Percentiles rank a stretch among this genome's conserved stretches.
These are phyloP conservation scores for Starmerella geochares DNA, from an alignment of 805 yeast genomes.

Conservation along the genomic window DNA sequence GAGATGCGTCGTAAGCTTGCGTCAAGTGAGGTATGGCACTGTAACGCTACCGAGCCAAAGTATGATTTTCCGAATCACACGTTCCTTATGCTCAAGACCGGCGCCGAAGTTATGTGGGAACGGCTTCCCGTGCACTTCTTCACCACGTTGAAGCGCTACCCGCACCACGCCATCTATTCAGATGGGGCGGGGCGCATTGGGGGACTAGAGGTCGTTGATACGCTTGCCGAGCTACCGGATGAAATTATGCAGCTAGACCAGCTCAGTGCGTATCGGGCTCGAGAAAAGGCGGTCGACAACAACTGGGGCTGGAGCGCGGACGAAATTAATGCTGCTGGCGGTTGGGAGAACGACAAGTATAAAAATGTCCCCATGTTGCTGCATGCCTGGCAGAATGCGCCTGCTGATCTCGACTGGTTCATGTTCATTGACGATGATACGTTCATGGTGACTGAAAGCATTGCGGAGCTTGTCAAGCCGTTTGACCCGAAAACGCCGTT, in stretches of 20 bases:
- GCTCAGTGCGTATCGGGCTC: conserved; percentile 26
- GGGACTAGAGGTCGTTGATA: conserved; percentile 32
- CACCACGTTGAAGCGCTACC: conserved; percentile 30
- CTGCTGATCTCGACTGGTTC: conserved; percentile 30
- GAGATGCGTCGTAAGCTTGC: neutral
- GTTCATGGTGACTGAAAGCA: conserved; percentile 28
- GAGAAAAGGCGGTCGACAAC: conserved; percentile 23
- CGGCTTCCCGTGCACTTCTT: conserved; percentile 30
- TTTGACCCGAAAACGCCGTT: conserved; percentile 23
- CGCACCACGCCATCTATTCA: conserved; percentile 31
- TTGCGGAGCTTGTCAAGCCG: conserved; percentile 23
- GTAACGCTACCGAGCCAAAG: neutral
- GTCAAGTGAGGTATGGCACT: neutral
- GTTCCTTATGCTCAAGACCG: neutral
- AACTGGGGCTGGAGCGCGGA: conserved; percentile 22
- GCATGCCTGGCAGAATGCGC: conserved; percentile 30
- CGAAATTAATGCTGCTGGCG: neutral
- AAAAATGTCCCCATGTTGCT: conserved; percentile 12
- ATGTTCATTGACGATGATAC: conserved; percentile 33
- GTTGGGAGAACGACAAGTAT: conserved; percentile 15
- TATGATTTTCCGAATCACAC: conserved; percentile 10
- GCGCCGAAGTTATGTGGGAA: conserved; percentile 9
- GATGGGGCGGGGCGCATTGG: conserved; percentile 30
- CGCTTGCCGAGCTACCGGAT: conserved; percentile 24
- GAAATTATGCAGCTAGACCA: conserved; percentile 17